Evolutionary conservation across 116 monocot genomes (phyloP), one percentile per base, ranked within the genome.

Genomic region (Posidonia oceanica): DNA sequence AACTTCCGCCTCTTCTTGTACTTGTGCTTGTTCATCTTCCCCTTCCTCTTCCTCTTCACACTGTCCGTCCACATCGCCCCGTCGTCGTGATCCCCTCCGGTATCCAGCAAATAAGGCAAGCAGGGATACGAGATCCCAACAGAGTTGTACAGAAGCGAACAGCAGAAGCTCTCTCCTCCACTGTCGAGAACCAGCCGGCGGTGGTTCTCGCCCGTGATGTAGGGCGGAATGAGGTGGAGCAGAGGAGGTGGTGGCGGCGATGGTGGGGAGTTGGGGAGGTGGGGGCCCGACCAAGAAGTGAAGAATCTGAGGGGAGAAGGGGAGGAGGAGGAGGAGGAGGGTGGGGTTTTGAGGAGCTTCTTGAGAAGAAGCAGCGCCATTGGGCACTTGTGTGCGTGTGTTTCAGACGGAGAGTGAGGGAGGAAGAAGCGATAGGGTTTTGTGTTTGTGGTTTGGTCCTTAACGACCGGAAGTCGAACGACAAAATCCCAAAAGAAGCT

Each of bases 11-110:
- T 71, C 73, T 88, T 88, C 71, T 71, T 66, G 66, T 74, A 72
- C 82, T 88, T 88, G 75, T 88, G 88, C 72, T 88, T 88, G 84
- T 88, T 88, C 88, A 88, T 88, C 84, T 88, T 88, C 64, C 58
- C 68, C 82, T 88, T 88, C 75, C 88, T 77, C 82, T 88, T 88
- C 84, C 84, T 81, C 84, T 88, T 88, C 75, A 88, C 88, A 64
- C 88, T 88, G 66, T 88, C 88, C 60, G 85, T 83, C 75, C 85
- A 83, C 40, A 85, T 71, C 58, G 36, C 55, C 23, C 67, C 57
- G 0, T 74, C 83, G 12, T 37, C 71, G 59, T 41, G 52, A 54
- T 66, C 18, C 20, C 41, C 66, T 40, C 15, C 64, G 39, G 17
- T 37, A 15, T 66, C 66, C 39, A 66, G 40, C 41, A 42, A 41